These are phyloP conservation scores for Prunus salicina DNA, from an alignment of 306 rosid species.

Conservation along the genomic window DNA sequence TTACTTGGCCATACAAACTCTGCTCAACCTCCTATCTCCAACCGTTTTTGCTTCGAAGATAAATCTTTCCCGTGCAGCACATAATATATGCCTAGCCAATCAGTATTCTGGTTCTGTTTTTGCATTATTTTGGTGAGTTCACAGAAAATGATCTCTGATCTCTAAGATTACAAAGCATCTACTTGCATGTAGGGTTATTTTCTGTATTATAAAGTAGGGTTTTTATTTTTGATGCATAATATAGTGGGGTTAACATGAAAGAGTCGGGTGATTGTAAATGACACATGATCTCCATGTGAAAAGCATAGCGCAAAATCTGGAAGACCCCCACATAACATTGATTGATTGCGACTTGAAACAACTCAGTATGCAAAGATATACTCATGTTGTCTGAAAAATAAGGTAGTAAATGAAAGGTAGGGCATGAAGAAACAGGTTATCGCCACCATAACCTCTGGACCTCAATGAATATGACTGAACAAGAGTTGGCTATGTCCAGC, in stretches of 20 bases:
- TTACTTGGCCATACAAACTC: constrained; percentile 68
- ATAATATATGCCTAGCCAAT: too few species aligned
- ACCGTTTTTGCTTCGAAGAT: constrained; percentile 51
- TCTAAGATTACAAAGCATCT: too few species aligned
- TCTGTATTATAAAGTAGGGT: too few species aligned
- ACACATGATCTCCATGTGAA: not conserved
- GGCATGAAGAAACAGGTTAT: not conserved
- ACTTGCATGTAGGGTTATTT: too few species aligned
- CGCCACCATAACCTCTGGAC: constrained; percentile 7
- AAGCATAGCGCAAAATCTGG: not conserved
- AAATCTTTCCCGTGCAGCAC: too few species aligned
- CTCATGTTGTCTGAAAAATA: not conserved
- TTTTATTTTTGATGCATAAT: too few species aligned
- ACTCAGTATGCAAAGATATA: not conserved
- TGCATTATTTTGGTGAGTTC: too few species aligned
- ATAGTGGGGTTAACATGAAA: too few species aligned
- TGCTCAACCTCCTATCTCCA: constrained; percentile 71
- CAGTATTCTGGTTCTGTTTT: too few species aligned
- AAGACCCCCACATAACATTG: not conserved
- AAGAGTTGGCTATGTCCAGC: not conserved
- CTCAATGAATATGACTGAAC: constrained; percentile 6
- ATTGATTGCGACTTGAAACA: not conserved
- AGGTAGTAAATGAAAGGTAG: not conserved
- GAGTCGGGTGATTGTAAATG: not conserved
- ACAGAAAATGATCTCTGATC: too few species aligned